Base-by-base conservation (phyloP, 495 filamentous ascomycete species). In the Lasiosphaeriaceae sp. region DNA sequence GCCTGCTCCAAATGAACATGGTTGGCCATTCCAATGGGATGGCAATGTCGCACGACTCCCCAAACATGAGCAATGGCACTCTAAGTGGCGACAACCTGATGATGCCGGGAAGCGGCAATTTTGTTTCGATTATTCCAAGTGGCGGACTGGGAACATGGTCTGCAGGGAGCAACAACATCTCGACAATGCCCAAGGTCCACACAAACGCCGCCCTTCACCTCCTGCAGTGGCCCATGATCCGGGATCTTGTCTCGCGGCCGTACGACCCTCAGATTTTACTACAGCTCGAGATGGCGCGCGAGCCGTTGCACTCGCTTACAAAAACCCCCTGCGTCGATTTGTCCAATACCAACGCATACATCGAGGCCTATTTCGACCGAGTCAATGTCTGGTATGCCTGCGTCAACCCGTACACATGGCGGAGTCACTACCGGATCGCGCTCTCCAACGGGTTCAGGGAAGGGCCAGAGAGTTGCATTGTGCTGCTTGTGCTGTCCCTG, bases 381-480 rank as follows among this genome's bases (percentile, higher is more conserved):
- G 89, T 90, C 54, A 92, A 92, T 64, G 79, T 90, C 5, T 93
- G 89, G 87, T 92, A 92, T 59, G 89, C 89, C 31, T 89, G 86
- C 68, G 88, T 93, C 52, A 92, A 90, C 68, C 89, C 89, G 21
- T 89, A 86, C 70, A 88, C 83, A 19, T 93, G 89, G 89, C 76
- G 80, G n/a, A 82, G 80, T 55, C 86, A 90, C 68, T 92, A 92
- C 66, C 77, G 80, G 19, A 85, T 78, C 7, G 89, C 89, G 0
- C 75, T 90, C 2, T 86, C 86, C 1, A 82, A 83, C 56, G 82
- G 84, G 7, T 91, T 92, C 60, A 83, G 86, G 51, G 83, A 88
- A 56, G 88, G 89, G 1, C 83, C 88, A 0, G 89, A 91, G 61
- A 91, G 88, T 60, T 93, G 89, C 60, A 86, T 91, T 59, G 89